A percentile compares a stretch with the other conserved stretches of the same genome.
Evolutionary conservation across 306 rosid genomes (phyloP).

Genomic region (Lotus japonicus): DNA sequence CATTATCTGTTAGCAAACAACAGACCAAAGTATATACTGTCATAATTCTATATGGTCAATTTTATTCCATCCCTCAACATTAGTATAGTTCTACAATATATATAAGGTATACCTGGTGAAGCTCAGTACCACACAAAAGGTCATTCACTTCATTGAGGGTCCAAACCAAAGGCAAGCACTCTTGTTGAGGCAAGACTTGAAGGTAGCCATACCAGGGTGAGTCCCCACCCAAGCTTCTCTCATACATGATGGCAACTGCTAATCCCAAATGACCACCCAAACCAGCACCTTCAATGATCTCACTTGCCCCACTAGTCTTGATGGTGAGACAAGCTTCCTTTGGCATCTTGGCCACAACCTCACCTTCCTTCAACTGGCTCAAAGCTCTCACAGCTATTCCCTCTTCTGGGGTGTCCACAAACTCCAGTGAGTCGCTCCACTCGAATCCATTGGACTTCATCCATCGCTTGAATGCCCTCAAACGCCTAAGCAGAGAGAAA

Average conservation of each 20-base stretch:
- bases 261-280: slow-evolving; percentile 54
- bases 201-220: slow-evolving; percentile 80
- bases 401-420: slow-evolving; percentile 39
- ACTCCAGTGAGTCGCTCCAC: slow-evolving; percentile 50
- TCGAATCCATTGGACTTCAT: slow-evolving; percentile 60
- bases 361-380: slow-evolving; percentile 52
- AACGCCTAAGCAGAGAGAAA: slow-evolving; percentile 35
- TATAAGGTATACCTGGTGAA: slow-evolving; percentile 82
- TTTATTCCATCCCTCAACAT: neutral
- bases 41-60: no score
- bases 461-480: slow-evolving; percentile 90
- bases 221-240: slow-evolving; percentile 55
- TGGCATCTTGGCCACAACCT: slow-evolving; percentile 75
- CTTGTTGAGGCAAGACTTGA: slow-evolving; percentile 54
- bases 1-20: no score
- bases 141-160: slow-evolving; percentile 42
- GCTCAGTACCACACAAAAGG: slow-evolving; percentile 72
- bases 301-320: slow-evolving; percentile 50
- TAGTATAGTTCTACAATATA: neutral
- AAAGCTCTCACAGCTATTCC: slow-evolving; percentile 60
- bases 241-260: slow-evolving; percentile 74
- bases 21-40: neutral
- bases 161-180: slow-evolving; percentile 71
- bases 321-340: slow-evolving; percentile 72
- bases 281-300: slow-evolving; percentile 41